Base-by-base conservation (phyloP, 805 yeast genomes). In the Hanseniaspora occidentalis region DNA sequence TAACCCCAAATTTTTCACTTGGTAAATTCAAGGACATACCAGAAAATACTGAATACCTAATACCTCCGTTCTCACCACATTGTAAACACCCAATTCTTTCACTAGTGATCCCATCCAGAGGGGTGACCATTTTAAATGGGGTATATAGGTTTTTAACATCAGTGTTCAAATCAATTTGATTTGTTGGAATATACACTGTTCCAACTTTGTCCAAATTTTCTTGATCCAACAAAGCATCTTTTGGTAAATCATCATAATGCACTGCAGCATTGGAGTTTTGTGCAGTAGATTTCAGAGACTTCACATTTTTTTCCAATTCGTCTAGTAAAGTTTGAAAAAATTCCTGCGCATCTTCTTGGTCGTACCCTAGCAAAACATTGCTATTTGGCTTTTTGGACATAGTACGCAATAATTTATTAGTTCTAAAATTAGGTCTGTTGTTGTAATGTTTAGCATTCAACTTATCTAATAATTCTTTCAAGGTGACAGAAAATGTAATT, bases 261-360 rank as follows among this genome's bases (percentile, higher is more conserved):
- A 62, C 41, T 9, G 61, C 16, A 16, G 29, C 40, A n/a, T 41
- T 37, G 4, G 33, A 24, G 9, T 6, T 8, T 25, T 25, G 29
- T 13, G 29, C 4, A 7, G 29, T 14, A 5, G 39, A 37, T n/a
- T 36, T 16, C 18, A 53, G 18, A 35, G 57, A 45, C 38, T 59
- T 50, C 21, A 51, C 47, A 45, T 48, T 54, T 56, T 56, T 61
- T 65, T 83, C 94, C 24, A 83, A 62, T 42, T 79, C 74, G 33
- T 72, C 67, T 69, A 83, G 66, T 2, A 82, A 70, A 39, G 79
- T 69, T 56, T 88, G 96, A 64, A 88, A 88, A 53, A 88, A 88
- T 57, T 88, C 97, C 60, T 88, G 96, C 0, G 96, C 96, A 62
- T 88, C 97, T 58, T 88, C 96, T 61, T 88, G 97, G 53, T 84